Evolutionary conservation across 2,329 filamentous ascomycete species (phyloP).

Genomic region (Colletotrichum sp.): DNA sequence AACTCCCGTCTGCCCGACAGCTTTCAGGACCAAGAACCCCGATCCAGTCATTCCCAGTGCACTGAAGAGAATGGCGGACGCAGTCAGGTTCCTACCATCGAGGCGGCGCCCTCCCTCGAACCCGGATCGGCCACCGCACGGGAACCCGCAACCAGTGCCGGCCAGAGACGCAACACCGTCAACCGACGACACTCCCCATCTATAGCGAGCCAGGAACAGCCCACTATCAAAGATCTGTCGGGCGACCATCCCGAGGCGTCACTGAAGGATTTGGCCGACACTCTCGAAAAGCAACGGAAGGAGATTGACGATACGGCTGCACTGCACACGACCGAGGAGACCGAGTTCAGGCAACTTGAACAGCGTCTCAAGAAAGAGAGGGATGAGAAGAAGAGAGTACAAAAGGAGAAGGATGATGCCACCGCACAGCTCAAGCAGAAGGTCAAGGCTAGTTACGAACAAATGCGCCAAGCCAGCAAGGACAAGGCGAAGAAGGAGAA

Average conservation of each 20-base stretch:
- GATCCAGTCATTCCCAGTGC: slow-evolving; percentile 1
- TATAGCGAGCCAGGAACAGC: slow-evolving; percentile 49
- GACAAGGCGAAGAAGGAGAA: slow-evolving; percentile 81
- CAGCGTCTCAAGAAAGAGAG: slow-evolving; percentile 77
- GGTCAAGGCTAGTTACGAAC: slow-evolving; percentile 78
- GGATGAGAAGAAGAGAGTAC: slow-evolving; percentile 75
- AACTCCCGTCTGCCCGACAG: slow-evolving; percentile 62
- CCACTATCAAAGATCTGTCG: slow-evolving; percentile 43
- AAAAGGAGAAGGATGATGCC: slow-evolving; percentile 90
- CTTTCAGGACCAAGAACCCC: slow-evolving; percentile 57
- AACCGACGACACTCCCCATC: slow-evolving; percentile 71
- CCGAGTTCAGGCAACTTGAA: slow-evolving; percentile 70
- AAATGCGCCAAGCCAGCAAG: slow-evolving; percentile 81
- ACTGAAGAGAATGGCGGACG: slow-evolving; percentile 52
- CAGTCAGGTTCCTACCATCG: slow-evolving; percentile 60
- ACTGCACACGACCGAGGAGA: slow-evolving; percentile 74
- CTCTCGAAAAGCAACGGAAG: slow-evolving; percentile 78
- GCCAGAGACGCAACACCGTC: slow-evolving; percentile 68
- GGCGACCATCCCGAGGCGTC: slow-evolving; percentile 68
- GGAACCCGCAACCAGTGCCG: slow-evolving; percentile 57
- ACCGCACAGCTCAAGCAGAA: slow-evolving; percentile 85
- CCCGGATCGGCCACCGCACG: slow-evolving; percentile 65
- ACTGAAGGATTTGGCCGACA: slow-evolving; percentile 79
- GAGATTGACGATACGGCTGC: slow-evolving; percentile 83
- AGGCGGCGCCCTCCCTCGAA: slow-evolving; percentile 67